Evolutionary conservation across 1,284 basidiomycete species (phyloP).

Genomic region (Boletus mariae): DNA sequence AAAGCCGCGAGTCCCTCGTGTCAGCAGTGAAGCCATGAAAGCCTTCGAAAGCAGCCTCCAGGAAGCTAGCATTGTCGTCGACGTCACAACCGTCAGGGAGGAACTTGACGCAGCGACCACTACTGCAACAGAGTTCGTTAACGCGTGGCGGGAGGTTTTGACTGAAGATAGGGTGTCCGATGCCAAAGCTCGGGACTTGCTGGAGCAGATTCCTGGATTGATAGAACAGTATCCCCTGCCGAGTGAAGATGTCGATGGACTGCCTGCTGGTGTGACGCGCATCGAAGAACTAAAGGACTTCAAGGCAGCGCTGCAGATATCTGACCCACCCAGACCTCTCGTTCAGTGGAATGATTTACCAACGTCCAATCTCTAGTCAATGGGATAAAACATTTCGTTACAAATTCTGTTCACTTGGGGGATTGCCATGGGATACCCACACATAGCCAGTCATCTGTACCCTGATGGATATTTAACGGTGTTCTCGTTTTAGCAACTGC

Average conservation of each 20-base stretch:
- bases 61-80: constrained; percentile 49
- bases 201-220: constrained; percentile 47
- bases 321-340: constrained; percentile 54
- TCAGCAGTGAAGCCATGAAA: constrained; percentile 64
- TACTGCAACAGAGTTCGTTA: constrained; percentile 47
- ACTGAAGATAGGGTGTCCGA: constrained; percentile 38
- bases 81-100: constrained; percentile 45
- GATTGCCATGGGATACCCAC: not conserved
- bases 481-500: too few species aligned
- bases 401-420: not conserved
- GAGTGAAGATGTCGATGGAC: constrained; percentile 46
- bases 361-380: constrained; percentile 39
- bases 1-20: constrained; percentile 54
- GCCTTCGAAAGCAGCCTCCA: constrained; percentile 60
- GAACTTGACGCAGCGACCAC: constrained; percentile 45
- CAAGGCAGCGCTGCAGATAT: constrained; percentile 57
- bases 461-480: too few species aligned
- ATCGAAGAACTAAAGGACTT: constrained; percentile 72
- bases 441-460: not conserved
- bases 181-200: constrained; percentile 47
- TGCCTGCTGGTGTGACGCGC: constrained; percentile 52
- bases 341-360: constrained; percentile 70
- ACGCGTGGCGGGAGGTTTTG: constrained; percentile 57
- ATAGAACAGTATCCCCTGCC: constrained; percentile 33
- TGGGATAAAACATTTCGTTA: not conserved